These are phyloP conservation scores for Phytophthora meadii DNA, from an alignment of 352 stramenopile species.

Conservation along the genomic window DNA sequence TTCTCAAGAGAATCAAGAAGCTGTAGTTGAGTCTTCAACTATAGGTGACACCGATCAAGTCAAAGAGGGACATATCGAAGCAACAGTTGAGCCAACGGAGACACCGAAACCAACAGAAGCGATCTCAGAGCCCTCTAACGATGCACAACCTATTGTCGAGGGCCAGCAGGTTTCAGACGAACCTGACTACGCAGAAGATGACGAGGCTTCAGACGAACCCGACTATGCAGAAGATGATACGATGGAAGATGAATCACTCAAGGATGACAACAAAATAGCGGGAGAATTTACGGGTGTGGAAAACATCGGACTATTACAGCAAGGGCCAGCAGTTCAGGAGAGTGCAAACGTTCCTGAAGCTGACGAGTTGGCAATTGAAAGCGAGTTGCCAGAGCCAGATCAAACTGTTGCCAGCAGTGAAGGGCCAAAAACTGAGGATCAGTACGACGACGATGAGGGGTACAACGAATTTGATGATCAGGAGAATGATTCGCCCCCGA, in stretches of 20 bases:
- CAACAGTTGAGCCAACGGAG: neutral
- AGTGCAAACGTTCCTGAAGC: conserved; percentile 2
- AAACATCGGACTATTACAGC: neutral
- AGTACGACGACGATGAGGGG: conserved; percentile 46
- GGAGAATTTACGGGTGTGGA: neutral
- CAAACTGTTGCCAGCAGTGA: conserved; percentile 3
- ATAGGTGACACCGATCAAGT: conserved; percentile 4
- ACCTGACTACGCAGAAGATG: no score
- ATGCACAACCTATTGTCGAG: no score
- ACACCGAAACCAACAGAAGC: conserved; percentile 8
- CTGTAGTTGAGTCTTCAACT: neutral
- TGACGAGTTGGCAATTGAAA: conserved; percentile 5
- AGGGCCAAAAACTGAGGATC: conserved; percentile 21
- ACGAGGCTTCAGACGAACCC: conserved; percentile 1
- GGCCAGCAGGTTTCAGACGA: no score
- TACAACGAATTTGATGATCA: conserved; percentile 64
- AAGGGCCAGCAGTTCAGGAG: neutral
- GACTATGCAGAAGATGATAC: conserved; percentile 13
- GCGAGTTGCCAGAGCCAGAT: neutral
- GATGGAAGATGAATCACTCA: conserved; percentile 7
- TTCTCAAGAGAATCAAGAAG: conserved; percentile 3
- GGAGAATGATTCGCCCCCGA: conserved; percentile 16
- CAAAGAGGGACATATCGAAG: neutral
- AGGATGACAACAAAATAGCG: neutral
- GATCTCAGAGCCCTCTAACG: neutral